These are phyloP conservation scores for Eutrema japonicum DNA, from an alignment of 345 rosid genomes.

Conservation along the genomic window DNA sequence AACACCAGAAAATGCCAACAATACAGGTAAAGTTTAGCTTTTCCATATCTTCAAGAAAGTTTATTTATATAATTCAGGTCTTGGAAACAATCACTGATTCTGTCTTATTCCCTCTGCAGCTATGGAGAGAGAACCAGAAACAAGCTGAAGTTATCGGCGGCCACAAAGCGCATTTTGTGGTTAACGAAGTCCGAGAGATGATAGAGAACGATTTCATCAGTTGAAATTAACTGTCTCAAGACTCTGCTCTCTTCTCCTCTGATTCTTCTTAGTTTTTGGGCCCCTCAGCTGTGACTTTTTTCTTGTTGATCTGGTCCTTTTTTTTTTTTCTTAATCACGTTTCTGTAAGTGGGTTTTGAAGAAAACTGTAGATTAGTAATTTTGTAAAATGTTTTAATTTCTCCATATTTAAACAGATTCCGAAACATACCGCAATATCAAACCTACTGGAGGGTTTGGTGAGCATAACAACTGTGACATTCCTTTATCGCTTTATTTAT, in stretches of 20 bases:
- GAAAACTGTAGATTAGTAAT: neutral
- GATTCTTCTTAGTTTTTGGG: neutral
- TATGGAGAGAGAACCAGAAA: slow-evolving; percentile 81
- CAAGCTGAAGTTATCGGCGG: slow-evolving; percentile 86
- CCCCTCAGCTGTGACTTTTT: neutral
- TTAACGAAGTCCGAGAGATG: slow-evolving; percentile 74
- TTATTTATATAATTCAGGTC: neutral
- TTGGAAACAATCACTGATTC: neutral
- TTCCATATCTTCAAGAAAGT: neutral
- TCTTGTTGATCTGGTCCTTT: slow-evolving; percentile 3
- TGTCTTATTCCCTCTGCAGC: slow-evolving; percentile 45
- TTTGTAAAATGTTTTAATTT: neutral
- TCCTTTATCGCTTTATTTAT: neutral
- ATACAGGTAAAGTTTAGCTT: slow-evolving; percentile 61
- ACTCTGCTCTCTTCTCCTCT: neutral
- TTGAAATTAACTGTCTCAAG: neutral
- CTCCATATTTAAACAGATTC: neutral
- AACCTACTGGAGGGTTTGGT: neutral
- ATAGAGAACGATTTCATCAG: slow-evolving; percentile 56
- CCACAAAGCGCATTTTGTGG: slow-evolving; percentile 76
- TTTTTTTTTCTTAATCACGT: neutral
- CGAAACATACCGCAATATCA: neutral
- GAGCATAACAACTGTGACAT: slow-evolving; percentile 2
- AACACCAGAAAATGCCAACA: slow-evolving; percentile 87
- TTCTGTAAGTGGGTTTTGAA: neutral